These are phyloP conservation scores for Marchantia polymorpha DNA, from an alignment of 225 moss, liverwort and hornwort species.

Conservation along the genomic window DNA sequence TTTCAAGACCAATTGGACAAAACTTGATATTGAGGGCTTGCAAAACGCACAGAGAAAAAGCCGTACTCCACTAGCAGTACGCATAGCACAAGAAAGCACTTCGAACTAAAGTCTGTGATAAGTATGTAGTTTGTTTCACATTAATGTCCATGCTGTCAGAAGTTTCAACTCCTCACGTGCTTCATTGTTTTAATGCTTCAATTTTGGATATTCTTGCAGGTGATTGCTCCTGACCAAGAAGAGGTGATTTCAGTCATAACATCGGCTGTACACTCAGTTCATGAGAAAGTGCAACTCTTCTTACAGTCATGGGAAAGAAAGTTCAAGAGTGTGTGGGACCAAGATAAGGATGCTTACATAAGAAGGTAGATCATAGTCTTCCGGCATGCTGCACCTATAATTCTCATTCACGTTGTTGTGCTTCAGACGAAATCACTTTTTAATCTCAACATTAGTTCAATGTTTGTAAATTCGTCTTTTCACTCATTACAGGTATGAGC, in stretches of 20 bases:
- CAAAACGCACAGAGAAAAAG: too few relatives aligned
- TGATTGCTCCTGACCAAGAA: constrained; percentile 68
- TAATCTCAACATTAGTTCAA: background rate
- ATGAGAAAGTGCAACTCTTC: constrained; percentile 56
- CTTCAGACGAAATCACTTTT: background rate
- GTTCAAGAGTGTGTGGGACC: constrained; percentile 83
- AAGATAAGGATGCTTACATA: constrained; percentile 86
- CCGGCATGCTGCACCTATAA: background rate
- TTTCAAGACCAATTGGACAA: too few relatives aligned
- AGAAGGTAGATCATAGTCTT: constrained; percentile 42
- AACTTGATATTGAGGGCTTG: too few relatives aligned
- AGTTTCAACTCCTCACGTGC: too few relatives aligned
- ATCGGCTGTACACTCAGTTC: constrained; percentile 45
- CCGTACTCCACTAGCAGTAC: too few relatives aligned
- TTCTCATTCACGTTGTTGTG: background rate
- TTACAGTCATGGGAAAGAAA: constrained; percentile 75
- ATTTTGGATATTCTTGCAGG: constrained; percentile 24
- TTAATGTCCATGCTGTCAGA: too few relatives aligned
- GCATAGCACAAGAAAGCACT: too few relatives aligned
- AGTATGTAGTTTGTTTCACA: too few relatives aligned
- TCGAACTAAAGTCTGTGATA: too few relatives aligned
- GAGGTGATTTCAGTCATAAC: constrained; percentile 41
- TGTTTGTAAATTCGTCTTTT: background rate
- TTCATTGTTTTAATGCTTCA: background rate
- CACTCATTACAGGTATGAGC: constrained; percentile 53